phyloP scores from a whole-genome alignment of 345 rosid genomes.

The Brassica nigra region DNA sequence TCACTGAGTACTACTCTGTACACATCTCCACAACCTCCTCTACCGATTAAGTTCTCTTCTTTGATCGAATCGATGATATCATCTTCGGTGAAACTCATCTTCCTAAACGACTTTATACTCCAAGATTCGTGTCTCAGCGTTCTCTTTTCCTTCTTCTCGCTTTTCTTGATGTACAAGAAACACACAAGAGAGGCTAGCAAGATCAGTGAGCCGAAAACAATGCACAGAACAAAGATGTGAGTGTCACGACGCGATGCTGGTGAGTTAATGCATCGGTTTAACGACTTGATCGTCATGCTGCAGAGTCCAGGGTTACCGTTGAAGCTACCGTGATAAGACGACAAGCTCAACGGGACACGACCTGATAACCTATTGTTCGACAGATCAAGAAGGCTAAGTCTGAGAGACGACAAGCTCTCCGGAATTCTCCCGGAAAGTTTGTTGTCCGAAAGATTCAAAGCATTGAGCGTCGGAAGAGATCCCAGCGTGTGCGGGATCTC shows the following conservation, averaged over 20 bases:
- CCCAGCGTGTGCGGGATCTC: constrained; percentile 71
- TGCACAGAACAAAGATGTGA: constrained; percentile 53
- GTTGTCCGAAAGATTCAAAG: constrained; percentile 71
- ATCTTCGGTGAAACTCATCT: constrained; percentile 66
- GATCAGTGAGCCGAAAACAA: constrained; percentile 50
- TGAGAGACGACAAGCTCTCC: constrained; percentile 59
- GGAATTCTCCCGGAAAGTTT: constrained; percentile 71
- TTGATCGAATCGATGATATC: constrained; percentile 78
- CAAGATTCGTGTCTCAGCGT: constrained; percentile 73
- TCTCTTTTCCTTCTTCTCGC: constrained; percentile 52
- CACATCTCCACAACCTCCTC: constrained; percentile 88
- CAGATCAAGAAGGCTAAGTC: constrained; percentile 84
- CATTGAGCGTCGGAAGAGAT: constrained; percentile 63
- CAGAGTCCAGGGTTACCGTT: constrained; percentile 76
- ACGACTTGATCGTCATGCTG: constrained; percentile 56
- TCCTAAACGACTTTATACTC: constrained; percentile 76
- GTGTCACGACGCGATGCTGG: constrained; percentile 48
- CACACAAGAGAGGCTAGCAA: constrained; percentile 55
- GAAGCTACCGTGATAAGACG: constrained; percentile 80
- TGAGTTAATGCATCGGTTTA: constrained; percentile 52
- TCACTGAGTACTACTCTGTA: constrained; percentile 63
- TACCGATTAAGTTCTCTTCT: constrained; percentile 84
- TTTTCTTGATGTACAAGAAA: constrained; percentile 57
- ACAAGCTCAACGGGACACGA: constrained; percentile 63
- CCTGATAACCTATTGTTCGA: constrained; percentile 68